Base-by-base conservation (phyloP, 345 rosid genomes). In the Raphanus raphanistrum region DNA sequence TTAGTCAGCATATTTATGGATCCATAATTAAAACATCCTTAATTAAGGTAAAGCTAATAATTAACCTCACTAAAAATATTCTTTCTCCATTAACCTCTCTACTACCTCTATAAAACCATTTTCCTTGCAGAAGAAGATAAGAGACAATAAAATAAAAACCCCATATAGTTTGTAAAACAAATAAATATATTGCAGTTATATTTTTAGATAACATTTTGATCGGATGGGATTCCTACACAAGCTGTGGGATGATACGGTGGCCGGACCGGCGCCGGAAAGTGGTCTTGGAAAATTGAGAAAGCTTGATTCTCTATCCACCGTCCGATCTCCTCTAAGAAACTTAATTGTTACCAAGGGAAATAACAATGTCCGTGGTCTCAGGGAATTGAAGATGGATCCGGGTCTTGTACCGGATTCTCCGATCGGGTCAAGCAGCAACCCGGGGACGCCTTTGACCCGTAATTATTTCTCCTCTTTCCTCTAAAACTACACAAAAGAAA, bases 161-260 rank as follows among this genome's bases (percentile, higher is more conserved):
- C 12, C 12, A 57, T 68, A 36, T 7, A 73, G 15, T 31, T 52
- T 15, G 25, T 60, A 3, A 25, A 63, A 33, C 69, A 8, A 68
- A 72, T 48, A 48, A 8, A 13, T 45, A 45, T 48, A 48, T n/a
- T 48, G 55, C n/a, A n/a, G 16, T 48, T 13, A 2, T 72, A 65
- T 78, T 48, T 77, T 73, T 73, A 27, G 68, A 54, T 43, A 79
- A 48, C 16, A 28, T 48, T 33, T 50, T 68, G 72, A 74, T 32
- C 79, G 72, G 79, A 93, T 94, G 98, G 98, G 95, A 68, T 85
- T 94, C 73, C 89, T 94, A 64, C 88, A 90, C 80, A 87, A 92
- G 86, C 83, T 94, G 63, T 94, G 98, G 98, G 97, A 94, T 84
- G 97, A 94, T 86, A 94, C 98, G 74, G 88, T 94, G 55, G 98